phyloP scores from a whole-genome alignment of 371 early-diverging fungal genomes.

The Mortierella sp. region DNA sequence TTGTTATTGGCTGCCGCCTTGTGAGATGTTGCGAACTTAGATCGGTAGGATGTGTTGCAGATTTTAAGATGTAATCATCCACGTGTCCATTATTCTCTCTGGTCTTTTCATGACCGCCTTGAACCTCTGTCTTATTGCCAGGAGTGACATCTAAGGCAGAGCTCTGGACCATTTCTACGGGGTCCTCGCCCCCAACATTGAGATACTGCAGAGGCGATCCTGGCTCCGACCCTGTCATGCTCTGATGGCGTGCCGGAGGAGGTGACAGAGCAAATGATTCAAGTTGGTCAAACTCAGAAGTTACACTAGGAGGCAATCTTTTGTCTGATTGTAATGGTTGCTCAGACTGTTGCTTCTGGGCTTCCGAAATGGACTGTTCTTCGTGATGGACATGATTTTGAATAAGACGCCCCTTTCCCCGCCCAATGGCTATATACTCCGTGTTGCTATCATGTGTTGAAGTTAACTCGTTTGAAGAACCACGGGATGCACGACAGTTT shows the following conservation, averaged over 20 bases:
- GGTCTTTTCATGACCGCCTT: neutral
- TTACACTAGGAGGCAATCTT: constrained; percentile 15
- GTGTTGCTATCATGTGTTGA: neutral
- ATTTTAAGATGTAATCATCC: constrained; percentile 22
- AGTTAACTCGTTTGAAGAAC: neutral
- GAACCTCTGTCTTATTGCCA: constrained; percentile 12
- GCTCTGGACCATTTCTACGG: neutral
- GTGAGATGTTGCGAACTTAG: neutral
- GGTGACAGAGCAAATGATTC: constrained; percentile 15
- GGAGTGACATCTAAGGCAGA: neutral
- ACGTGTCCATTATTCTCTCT: neutral
- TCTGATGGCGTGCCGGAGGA: constrained; percentile 15
- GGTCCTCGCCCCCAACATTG: constrained; percentile 17
- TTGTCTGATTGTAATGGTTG: constrained; percentile 15
- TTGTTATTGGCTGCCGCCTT: constrained; percentile 14
- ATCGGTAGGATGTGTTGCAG: constrained; percentile 13
- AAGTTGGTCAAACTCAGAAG: constrained; percentile 1
- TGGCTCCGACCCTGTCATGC: constrained; percentile 8
- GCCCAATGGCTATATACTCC: neutral
- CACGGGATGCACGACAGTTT: neutral
- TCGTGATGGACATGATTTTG: constrained; percentile 1
- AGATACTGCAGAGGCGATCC: constrained; percentile 44
- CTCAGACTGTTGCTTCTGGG: neutral
- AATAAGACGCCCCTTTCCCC: constrained; percentile 4
- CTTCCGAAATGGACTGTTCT: constrained; percentile 7